Conservation (phyloP, 2,329 filamentous ascomycete species). For the Gnomoniopsis sp. region DNA sequence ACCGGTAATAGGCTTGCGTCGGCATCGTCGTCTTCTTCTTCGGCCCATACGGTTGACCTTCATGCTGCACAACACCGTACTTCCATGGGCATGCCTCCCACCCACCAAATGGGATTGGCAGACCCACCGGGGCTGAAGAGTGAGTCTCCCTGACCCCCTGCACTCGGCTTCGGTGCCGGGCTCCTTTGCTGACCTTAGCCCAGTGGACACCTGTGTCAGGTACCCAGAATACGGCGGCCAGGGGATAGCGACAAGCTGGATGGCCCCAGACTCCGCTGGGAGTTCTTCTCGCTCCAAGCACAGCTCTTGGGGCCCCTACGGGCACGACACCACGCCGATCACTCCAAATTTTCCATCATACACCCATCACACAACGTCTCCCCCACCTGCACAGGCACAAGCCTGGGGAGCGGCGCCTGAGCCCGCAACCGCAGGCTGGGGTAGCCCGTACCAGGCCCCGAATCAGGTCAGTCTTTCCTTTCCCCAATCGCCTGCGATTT, state of each 20-base stretch:
- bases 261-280: slow-evolving; percentile 38
- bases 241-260: slow-evolving; percentile 38
- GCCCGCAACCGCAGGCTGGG: slow-evolving; percentile 14
- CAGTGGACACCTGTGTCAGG: slow-evolving; percentile 9
- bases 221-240: slow-evolving; percentile 38
- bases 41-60: slow-evolving; percentile 41
- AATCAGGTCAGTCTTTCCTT: slow-evolving; percentile 19
- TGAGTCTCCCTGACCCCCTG: slow-evolving; percentile 30
- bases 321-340: slow-evolving; percentile 46
- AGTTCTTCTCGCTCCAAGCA: slow-evolving; percentile 35
- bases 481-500: no score
- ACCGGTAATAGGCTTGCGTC: slow-evolving; percentile 39
- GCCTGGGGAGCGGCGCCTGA: slow-evolving; percentile 23
- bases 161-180: neutral
- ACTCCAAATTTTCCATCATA: slow-evolving; percentile 50
- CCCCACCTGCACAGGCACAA: slow-evolving; percentile 31
- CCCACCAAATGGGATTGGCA: slow-evolving; percentile 42
- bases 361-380: slow-evolving; percentile 32
- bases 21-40: slow-evolving; percentile 47
- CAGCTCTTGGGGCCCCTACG: slow-evolving; percentile 46
- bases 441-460: slow-evolving; percentile 35
- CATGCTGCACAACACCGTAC: slow-evolving; percentile 38
- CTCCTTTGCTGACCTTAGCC: neutral
- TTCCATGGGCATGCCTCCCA: slow-evolving; percentile 40
- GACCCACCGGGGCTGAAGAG: slow-evolving; percentile 35